Percentiles rank a stretch among this genome's conserved stretches.
Conservation (phyloP, 306 rosid genomes). For the Abrus pulchellus region DNA sequence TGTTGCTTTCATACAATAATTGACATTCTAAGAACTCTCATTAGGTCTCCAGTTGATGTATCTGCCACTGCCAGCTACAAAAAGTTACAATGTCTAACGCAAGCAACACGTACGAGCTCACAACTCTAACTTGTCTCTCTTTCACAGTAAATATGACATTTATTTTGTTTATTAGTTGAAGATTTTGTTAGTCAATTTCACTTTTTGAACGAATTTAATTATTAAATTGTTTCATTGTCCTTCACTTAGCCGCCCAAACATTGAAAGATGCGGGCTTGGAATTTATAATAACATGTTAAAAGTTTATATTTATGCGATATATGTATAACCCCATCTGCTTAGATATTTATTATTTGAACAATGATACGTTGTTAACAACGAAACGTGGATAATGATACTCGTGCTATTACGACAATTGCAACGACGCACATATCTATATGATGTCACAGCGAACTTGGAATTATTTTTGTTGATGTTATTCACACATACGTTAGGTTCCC, state of each 20-base stretch:
- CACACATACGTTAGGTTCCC: neutral
- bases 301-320: neutral
- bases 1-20: slow-evolving; percentile 15
- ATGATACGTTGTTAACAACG: neutral
- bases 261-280: slow-evolving; percentile 1
- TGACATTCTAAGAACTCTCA: slow-evolving; percentile 7
- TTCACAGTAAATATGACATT: neutral
- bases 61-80: neutral
- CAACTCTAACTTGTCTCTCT: neutral
- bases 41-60: neutral
- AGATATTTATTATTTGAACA: neutral
- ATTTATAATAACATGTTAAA: neutral
- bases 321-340: neutral
- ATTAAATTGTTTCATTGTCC: neutral
- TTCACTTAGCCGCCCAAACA: slow-evolving; percentile 13
- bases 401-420: neutral
- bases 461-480: neutral
- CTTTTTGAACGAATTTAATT: slow-evolving; percentile 25
- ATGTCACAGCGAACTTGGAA: neutral
- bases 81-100: slow-evolving; percentile 10
- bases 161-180: neutral
- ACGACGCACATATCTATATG: neutral
- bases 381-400: neutral
- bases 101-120: neutral
- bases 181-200: slow-evolving; percentile 5